Base-by-base conservation (phyloP, 805 yeast genomes). In the Myxozyma neotropica region DNA sequence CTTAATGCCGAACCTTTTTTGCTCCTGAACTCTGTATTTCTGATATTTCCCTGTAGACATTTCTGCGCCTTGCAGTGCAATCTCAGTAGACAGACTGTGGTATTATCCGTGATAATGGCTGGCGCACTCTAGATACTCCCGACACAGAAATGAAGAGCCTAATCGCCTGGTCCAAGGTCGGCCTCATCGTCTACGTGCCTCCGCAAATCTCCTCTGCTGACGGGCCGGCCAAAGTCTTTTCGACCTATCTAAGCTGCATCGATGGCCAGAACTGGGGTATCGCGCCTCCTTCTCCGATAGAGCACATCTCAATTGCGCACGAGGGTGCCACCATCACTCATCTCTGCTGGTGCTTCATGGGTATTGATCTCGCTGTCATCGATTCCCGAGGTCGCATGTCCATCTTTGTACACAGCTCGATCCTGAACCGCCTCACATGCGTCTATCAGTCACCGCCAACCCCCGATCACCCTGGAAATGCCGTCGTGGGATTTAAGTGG, bases 311-410 rank as follows among this genome's bases (percentile, higher is more conserved):
- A 17, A 55, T 55, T 38, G 56, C 48, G 27, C 68, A 54, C 50
- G 62, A 43, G 50, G 63, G 46, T 49, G 55, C 55, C 43, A 67
- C 48, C 33, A 62, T 61, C 27, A 67, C 38, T n/a, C 63, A 78
- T 26, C 80, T 89, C 4, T 75, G 80, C 40, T 94, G 97, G 91
- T 85, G 94, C 59, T 83, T 84, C 49, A 76, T 85, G 0, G 93
- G 93, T 46, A 84, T 88, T 57, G 96, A 92, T 69, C 78, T 94
- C 49, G 95, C 95, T 1, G 82, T 88, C 2, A 78, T 88, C 45
- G 98, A 92, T 71, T 80, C 78, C 23, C 70, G 77, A 38, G 97
- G 97, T 1, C 83, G 85, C 58, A 73, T 85, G 46, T 80, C 87
- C 1, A 79, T 85, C 59, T 70, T 81, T 13, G 76, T 76, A 64